These are phyloP conservation scores for Penicillium canescens DNA, from an alignment of 495 filamentous ascomycete species.

Conservation along the genomic window DNA sequence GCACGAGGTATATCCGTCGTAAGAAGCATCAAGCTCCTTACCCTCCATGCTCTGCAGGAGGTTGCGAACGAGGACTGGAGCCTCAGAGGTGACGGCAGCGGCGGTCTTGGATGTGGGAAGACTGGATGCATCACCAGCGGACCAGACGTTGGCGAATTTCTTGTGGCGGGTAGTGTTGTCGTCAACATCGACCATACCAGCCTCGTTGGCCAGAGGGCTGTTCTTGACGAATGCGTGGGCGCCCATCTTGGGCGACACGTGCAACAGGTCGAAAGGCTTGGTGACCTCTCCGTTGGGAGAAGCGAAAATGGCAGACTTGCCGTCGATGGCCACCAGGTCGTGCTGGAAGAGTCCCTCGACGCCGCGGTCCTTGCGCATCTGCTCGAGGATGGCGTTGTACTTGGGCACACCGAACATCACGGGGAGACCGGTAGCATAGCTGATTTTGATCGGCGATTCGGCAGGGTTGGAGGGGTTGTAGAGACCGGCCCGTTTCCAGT, in stretches of 20 bases:
- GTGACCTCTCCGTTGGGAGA: conserved; percentile 48
- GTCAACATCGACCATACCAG: conserved; percentile 66
- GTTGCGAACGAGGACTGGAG: conserved; percentile 60
- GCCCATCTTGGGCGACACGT: conserved; percentile 63
- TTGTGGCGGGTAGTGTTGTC: conserved; percentile 59
- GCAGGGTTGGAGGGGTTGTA: conserved; percentile 47
- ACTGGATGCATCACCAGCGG: conserved; percentile 66
- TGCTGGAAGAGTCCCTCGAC: conserved; percentile 69
- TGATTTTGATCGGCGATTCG: conserved; percentile 56
- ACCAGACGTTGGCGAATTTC: conserved; percentile 67
- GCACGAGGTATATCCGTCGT: conserved; percentile 72
- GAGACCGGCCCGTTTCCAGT: conserved; percentile 62
- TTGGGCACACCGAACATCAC: conserved; percentile 71
- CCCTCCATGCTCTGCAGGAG: conserved; percentile 54
- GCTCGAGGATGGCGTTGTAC: conserved; percentile 61
- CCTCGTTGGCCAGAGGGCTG: conserved; percentile 57
- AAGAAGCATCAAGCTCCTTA: conserved; percentile 49
- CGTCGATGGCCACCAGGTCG: conserved; percentile 62
- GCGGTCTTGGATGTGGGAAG: conserved; percentile 69
- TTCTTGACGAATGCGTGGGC: conserved; percentile 60
- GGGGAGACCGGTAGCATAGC: conserved; percentile 62
- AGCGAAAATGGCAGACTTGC: conserved; percentile 55
- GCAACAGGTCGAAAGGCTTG: conserved; percentile 59
- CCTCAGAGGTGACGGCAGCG: conserved; percentile 63
- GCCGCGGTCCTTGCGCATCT: conserved; percentile 60